Base-by-base conservation (phyloP, 2,329 filamentous ascomycete genomes). In the Penicillium sp. region DNA sequence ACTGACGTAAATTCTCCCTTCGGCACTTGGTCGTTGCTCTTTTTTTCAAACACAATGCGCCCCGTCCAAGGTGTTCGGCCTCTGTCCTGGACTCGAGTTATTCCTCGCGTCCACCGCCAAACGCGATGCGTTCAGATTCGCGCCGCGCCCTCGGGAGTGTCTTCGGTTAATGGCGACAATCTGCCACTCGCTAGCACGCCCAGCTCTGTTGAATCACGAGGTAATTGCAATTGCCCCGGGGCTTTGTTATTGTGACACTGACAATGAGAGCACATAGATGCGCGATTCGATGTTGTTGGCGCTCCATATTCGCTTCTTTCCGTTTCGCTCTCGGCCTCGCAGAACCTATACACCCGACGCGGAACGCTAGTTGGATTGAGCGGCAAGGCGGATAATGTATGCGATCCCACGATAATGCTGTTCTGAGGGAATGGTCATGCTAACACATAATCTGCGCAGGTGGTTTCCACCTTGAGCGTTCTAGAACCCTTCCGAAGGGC, bases 271-370 rank as follows among this genome's bases (percentile, higher is more conserved):
- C 38, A 52, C 21, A 8, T 66, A 97, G 94, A 97, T 83, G 94
- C 94, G 54, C 87, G 88, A 57, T 99, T 99, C 75, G 91, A 97
- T 76, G 91, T 97, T 48, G 81, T 99, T 63, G 94, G 94, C 61
- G 86, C 90, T 25, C 92, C 93, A 1, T 94, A 94, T 76, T 97
- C 94, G 55, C 86, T 99, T 63, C 87, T 99, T 66, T 97, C 93
- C 23, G 93, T 96, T 64, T 91, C 89, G 8, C 85, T 99, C 52
- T 96, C 94, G 36, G 90, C 94, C 42, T 97, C 93, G 33, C 93
- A 97, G 75, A 89, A 90, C 68, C 86, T 99, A 49, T 97, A 94
- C 77, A 97, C 94, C 23, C 86, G 93, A 66, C 87, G 92, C 68
- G 96, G 96, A 53, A 96, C 93, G 1, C 81, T 99, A 50, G 90